phyloP scores from a whole-genome alignment of 371 early-diverging fungal genomes.

The Mucor plumbeus region DNA sequence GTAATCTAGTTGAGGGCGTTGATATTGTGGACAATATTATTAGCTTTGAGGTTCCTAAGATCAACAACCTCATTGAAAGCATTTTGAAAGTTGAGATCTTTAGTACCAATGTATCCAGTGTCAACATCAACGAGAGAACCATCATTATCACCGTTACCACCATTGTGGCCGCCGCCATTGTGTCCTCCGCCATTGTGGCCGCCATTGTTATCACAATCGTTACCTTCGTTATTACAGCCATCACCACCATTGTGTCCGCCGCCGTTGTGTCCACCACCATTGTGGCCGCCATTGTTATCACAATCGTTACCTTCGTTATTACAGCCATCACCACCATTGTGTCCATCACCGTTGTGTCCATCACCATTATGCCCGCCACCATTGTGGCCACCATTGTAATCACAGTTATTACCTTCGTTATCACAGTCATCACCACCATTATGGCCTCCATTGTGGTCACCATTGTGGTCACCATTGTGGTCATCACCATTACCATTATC shows the following conservation, averaged over 20 bases:
- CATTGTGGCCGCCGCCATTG: neutral
- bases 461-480: neutral
- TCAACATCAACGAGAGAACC: conserved; percentile 6
- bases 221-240: conserved; percentile 5
- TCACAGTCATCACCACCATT: neutral
- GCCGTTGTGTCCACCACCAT: neutral
- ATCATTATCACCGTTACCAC: neutral
- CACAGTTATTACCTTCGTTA: neutral
- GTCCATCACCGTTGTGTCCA: conserved; percentile 2
- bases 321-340: neutral
- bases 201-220: neutral
- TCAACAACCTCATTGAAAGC: neutral
- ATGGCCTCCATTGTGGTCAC: too few relatives aligned
- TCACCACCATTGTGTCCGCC: neutral
- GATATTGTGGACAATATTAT: neutral
- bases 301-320: neutral
- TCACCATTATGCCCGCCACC: neutral
- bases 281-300: conserved; percentile 7
- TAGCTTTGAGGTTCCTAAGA: neutral
- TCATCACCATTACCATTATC: neutral
- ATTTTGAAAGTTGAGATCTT: conserved; percentile 6
- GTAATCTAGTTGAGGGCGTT: neutral
- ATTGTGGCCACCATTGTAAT: neutral
- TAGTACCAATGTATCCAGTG: conserved; percentile 11
- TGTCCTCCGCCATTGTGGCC: neutral